These are phyloP conservation scores for Lenzites betulinus DNA, from an alignment of 768 basidiomycete species.

Conservation along the genomic window DNA sequence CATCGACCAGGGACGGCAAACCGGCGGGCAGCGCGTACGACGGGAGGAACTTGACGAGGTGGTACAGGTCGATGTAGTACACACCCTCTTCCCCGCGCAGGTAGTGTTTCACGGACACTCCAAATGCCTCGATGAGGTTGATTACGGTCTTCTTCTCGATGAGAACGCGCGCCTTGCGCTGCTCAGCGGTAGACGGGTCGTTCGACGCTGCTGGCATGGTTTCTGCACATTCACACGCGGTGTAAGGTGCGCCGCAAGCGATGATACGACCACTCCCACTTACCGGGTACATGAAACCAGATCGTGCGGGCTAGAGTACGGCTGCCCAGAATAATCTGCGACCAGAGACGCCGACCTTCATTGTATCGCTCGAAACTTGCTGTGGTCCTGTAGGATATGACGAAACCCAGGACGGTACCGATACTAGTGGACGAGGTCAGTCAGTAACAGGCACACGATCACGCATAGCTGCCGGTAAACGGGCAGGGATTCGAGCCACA, in stretches of 20 bases:
- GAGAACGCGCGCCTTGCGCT: constrained; percentile 49
- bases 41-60: constrained; percentile 74
- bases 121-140: constrained; percentile 67
- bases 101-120: constrained; percentile 70
- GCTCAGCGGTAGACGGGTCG: constrained; percentile 24
- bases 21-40: constrained; percentile 58
- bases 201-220: constrained; percentile 26
- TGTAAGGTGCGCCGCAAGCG: not conserved
- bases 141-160: constrained; percentile 71
- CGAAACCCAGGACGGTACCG: constrained; percentile 74
- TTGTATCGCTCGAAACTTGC: constrained; percentile 79
- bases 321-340: constrained; percentile 57
- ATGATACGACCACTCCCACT: constrained; percentile 13
- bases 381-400: constrained; percentile 71
- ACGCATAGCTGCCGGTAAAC: too few species aligned
- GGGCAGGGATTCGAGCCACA: too few species aligned
- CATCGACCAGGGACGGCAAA: constrained; percentile 42
- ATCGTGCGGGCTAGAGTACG: constrained; percentile 61
- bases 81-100: constrained; percentile 54
- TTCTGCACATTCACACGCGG: constrained; percentile 20
- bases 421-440: constrained; percentile 39
- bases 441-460: not conserved
- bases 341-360: constrained; percentile 70
- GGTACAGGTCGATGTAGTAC: constrained; percentile 55
- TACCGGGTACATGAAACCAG: constrained; percentile 71